A percentile compares a stretch with the other conserved stretches of the same genome.
phyloP scores from a whole-genome alignment of 148 eudicot genomes.

The Chenopodium album region DNA sequence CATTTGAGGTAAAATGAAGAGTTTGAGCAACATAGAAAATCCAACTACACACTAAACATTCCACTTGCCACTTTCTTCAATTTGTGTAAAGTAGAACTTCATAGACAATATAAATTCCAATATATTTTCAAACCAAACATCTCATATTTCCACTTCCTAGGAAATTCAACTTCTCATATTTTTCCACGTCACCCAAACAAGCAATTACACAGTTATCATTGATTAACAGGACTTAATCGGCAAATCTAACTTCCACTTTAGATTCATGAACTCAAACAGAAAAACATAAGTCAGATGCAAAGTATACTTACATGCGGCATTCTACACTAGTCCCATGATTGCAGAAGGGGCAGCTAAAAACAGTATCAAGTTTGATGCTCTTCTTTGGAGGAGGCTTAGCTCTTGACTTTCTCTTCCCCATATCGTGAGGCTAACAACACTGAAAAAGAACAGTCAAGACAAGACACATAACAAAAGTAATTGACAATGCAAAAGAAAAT shows the following conservation, averaged over 20 bases:
- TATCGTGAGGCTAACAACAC: slow-evolving; percentile 20
- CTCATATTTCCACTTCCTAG: too few relatives aligned
- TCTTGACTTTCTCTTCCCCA: slow-evolving; percentile 95
- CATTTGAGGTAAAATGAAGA: too few relatives aligned
- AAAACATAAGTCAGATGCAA: background rate
- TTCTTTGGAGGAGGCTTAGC: slow-evolving; percentile 92
- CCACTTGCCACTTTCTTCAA: too few relatives aligned
- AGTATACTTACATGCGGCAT: slow-evolving; percentile 69
- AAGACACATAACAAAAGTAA: background rate
- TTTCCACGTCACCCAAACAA: too few relatives aligned
- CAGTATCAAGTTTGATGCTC: slow-evolving; percentile 84
- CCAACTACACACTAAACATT: too few relatives aligned
- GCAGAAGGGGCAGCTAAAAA: slow-evolving; percentile 89
- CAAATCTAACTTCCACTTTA: background rate
- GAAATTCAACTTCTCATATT: too few relatives aligned
- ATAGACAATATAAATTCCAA: too few relatives aligned
- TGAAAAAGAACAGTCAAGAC: slow-evolving; percentile 1
- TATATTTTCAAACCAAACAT: too few relatives aligned
- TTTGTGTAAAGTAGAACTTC: too few relatives aligned
- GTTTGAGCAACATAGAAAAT: too few relatives aligned
- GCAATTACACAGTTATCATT: background rate
- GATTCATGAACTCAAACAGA: background rate
- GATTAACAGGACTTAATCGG: background rate
- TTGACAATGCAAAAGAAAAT: background rate
- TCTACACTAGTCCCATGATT: slow-evolving; percentile 88